Conservation (phyloP, 108 stramenopile genomes). For the Stephanodiscus minutulus region DNA sequence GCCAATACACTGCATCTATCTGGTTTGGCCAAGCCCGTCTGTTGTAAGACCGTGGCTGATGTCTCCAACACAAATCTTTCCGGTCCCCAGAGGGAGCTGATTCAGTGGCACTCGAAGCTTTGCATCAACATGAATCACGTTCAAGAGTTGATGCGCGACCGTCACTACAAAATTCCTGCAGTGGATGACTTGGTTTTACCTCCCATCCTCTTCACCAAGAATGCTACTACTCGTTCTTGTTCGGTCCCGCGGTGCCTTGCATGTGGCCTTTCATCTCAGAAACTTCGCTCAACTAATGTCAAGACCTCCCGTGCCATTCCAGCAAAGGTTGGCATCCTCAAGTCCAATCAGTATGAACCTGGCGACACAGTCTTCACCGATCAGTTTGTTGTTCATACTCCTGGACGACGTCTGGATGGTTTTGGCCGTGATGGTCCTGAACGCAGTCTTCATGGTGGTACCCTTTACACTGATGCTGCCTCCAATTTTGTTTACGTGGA, state of each 20-base stretch:
- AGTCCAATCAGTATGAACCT: no score
- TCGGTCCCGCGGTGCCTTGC: not conserved
- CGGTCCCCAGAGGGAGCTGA: slow-evolving; percentile 27
- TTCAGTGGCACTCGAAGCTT: no score
- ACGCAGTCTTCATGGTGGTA: not conserved
- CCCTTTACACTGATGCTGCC: slow-evolving; percentile 9
- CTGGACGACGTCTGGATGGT: not conserved
- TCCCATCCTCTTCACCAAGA: not conserved
- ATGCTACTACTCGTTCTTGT: not conserved
- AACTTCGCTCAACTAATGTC: not conserved
- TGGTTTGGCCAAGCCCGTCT: not conserved
- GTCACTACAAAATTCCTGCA: no score
- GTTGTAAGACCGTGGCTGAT: slow-evolving; percentile 21
- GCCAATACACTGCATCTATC: no score
- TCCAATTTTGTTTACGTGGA: no score
- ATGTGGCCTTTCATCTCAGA: not conserved
- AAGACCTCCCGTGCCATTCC: not conserved
- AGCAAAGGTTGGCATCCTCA: not conserved
- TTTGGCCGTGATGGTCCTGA: slow-evolving; percentile 6
- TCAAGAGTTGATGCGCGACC: no score
- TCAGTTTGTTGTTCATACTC: slow-evolving; percentile 5
- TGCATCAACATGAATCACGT: no score
- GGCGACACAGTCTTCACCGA: not conserved
- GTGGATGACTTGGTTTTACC: not conserved
- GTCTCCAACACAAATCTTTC: slow-evolving; percentile 45